Base-by-base conservation (phyloP, 179 eudicot genomes). In the Drosera spatulata region DNA sequence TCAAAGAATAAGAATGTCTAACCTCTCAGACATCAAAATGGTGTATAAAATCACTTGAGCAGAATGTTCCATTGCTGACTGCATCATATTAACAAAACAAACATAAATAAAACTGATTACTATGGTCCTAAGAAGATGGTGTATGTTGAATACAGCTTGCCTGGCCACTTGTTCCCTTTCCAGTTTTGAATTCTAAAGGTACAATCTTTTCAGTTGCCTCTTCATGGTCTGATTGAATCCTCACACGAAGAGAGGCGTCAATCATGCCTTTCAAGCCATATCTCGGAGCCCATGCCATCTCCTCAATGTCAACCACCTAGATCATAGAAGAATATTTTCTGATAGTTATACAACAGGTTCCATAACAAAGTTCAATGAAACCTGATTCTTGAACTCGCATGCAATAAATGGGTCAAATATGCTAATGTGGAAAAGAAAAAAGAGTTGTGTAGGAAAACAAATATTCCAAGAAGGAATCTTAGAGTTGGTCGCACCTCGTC, bases 281-380 rank as follows among this genome's bases (percentile, higher is more conserved):
- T 65, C 83, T 93, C 49, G 95, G 99, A 55, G 97, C 95, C 99
- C 99, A 93, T 55, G 87, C 97, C 95, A 90, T 90, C 76, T 93
- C 99, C 77, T 93, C 99, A 61, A 93, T 93, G 71, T 93, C 99
- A 67, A 86, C 66, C 44, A 93, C 96, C 99, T 93, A 74, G 13
- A 71, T 54, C 41, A 66, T 11, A 71, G 56, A 61, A 9, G 48
- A 39, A 59, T 39, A 22, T 51, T 50, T 53, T 51, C 66, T 41
- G 2, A 55, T 10, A 58, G 47, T 45, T 59, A 2, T 5, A 11
- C 46, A 37, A 59, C 8, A 4, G 22, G 43, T 7, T 4, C 14
- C 14, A 53, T 46, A 62, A 51, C 44, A 56, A 56, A 39, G 41
- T n/a, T n/a, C n/a, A n/a, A n/a, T n/a, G n/a, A n/a, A n/a, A n/a